Evolutionary conservation across 192 early-diverging fungal genomes (phyloP).

Genomic region (Coemansia sp.): DNA sequence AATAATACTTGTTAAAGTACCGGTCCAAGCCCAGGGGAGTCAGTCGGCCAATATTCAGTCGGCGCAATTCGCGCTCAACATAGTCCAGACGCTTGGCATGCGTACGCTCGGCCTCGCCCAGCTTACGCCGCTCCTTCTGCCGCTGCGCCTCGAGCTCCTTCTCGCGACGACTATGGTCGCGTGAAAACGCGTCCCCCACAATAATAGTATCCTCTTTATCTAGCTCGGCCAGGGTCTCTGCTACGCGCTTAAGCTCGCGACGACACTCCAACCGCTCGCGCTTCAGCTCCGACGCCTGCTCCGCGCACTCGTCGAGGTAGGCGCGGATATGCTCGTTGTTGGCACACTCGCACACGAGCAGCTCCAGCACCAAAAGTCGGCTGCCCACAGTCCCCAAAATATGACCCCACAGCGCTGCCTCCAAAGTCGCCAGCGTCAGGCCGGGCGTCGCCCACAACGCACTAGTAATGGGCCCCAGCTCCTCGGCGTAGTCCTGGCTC

Average conservation of each 20-base stretch:
- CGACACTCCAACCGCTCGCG: constrained; percentile 74
- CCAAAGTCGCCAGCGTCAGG: constrained; percentile 17
- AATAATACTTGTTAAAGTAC: constrained; percentile 87
- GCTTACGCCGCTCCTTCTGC: constrained; percentile 45
- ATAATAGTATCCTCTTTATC: constrained; percentile 27
- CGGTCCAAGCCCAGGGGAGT: constrained; percentile 80
- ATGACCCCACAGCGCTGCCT: constrained; percentile 11
- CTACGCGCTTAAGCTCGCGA: constrained; percentile 61
- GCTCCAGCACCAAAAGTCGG: constrained; percentile 67
- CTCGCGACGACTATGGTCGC: constrained; percentile 30
- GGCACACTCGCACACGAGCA: constrained; percentile 61
- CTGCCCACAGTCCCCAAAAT: constrained; percentile 42
- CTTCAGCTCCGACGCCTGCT: constrained; percentile 66
- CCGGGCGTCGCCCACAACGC: constrained; percentile 14
- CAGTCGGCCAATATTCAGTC: constrained; percentile 65
- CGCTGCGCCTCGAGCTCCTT: constrained; percentile 44
- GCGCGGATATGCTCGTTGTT: constrained; percentile 58
- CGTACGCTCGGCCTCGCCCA: constrained; percentile 48
- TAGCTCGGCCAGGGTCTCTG: constrained; percentile 48
- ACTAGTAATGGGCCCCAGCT: constrained; percentile 39
- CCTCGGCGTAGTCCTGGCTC: constrained; percentile 21
- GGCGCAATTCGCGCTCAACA: constrained; percentile 70
- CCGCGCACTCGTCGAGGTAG: constrained; percentile 74
- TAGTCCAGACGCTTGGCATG: constrained; percentile 49
- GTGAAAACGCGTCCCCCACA: constrained; percentile 6